These are phyloP conservation scores for Trifolium subterraneum DNA, from an alignment of 306 rosid species.

Conservation along the genomic window DNA sequence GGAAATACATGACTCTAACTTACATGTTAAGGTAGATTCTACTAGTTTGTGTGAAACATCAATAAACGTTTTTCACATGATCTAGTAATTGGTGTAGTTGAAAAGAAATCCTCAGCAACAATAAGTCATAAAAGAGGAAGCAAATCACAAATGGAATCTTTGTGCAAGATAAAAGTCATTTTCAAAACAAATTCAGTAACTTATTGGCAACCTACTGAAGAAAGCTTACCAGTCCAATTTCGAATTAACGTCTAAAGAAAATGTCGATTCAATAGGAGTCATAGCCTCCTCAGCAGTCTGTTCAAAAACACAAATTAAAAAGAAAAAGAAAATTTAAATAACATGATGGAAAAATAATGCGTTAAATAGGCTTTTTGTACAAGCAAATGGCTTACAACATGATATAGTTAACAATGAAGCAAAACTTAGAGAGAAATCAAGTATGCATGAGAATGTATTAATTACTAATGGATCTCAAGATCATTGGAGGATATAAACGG, in stretches of 20 bases:
- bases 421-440: slow-evolving; percentile 26
- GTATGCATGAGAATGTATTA: slow-evolving; percentile 17
- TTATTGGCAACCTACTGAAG: slow-evolving; percentile 28
- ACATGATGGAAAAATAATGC: slow-evolving; percentile 19
- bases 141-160: not conserved
- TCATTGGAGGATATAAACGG: not conserved
- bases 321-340: slow-evolving; percentile 3
- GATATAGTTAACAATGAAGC: slow-evolving; percentile 30
- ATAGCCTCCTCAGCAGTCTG: slow-evolving; percentile 99
- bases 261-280: slow-evolving; percentile 98
- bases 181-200: slow-evolving; percentile 26
- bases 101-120: slow-evolving; percentile 32
- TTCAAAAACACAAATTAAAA: slow-evolving; percentile 35
- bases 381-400: not conserved
- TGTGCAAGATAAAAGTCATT: slow-evolving; percentile 5
- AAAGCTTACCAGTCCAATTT: slow-evolving; percentile 90
- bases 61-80: slow-evolving; percentile 25
- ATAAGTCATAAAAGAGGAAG: slow-evolving; percentile 9
- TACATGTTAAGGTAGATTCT: slow-evolving; percentile 14
- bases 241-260: slow-evolving; percentile 91
- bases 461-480: slow-evolving; percentile 11
- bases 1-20: not conserved
- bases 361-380: not conserved
- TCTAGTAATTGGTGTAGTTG: slow-evolving; percentile 30
- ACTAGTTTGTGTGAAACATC: slow-evolving; percentile 23